Conservation (phyloP, 1,284 basidiomycete genomes). For the Microbotryum lychnidis-dioicae region DNA sequence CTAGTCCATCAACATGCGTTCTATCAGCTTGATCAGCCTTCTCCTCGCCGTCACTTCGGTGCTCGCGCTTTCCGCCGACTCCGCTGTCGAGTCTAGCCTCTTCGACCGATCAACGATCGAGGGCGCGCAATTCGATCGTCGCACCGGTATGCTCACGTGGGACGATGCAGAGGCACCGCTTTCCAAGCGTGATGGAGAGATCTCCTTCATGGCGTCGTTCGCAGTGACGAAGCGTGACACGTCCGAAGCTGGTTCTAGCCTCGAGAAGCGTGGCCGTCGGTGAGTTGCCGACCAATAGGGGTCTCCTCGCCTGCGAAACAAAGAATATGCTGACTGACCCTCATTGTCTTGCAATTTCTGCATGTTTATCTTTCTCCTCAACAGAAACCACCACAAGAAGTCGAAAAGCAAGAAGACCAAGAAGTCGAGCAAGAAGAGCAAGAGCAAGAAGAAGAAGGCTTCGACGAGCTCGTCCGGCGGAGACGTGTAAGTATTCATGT, state of each 20-base stretch:
- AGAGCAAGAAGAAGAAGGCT: conserved; percentile 11
- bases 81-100: background rate
- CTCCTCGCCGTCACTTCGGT: background rate
- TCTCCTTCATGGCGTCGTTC: too few species aligned
- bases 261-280: too few species aligned
- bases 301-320: too few species aligned
- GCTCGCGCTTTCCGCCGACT: background rate
- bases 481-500: too few species aligned
- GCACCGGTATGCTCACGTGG: conserved; percentile 3
- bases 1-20: too few species aligned
- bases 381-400: conserved; percentile 3
- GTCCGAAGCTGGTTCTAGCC: too few species aligned
- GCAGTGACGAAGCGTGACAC: too few species aligned
- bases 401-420: conserved; percentile 5
- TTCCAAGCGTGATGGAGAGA: too few species aligned
- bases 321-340: too few species aligned
- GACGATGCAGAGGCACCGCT: too few species aligned
- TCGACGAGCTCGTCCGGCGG: background rate
- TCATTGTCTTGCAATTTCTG: background rate
- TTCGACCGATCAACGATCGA: background rate
- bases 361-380: background rate
- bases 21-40: too few species aligned
- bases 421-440: conserved; percentile 9
- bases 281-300: too few species aligned
- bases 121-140: background rate